Percentiles rank a stretch among this genome's conserved stretches.
phyloP scores from a whole-genome alignment of 2,329 filamentous ascomycete genomes.

The Monilinia polystroma region DNA sequence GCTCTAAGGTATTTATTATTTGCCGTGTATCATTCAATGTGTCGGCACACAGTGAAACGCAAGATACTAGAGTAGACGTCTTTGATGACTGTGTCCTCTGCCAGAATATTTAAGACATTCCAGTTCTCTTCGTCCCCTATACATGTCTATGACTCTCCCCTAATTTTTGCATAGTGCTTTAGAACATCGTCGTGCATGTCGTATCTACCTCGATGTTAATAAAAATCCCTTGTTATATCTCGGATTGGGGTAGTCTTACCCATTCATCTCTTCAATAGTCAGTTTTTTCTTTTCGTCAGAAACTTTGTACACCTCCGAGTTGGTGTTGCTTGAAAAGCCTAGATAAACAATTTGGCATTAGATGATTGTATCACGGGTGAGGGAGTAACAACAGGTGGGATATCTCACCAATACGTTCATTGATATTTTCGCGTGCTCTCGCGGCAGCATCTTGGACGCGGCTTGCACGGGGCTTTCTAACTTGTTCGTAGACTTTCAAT shows the following conservation, averaged over 20 bases:
- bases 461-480: conserved; percentile 55
- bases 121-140: neutral
- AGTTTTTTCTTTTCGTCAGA: conserved; percentile 59
- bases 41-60: neutral
- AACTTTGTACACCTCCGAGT: conserved; percentile 57
- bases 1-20: neutral
- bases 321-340: conserved; percentile 62
- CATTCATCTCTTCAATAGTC: conserved; percentile 69
- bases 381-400: neutral
- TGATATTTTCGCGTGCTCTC: conserved; percentile 60
- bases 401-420: conserved; percentile 61
- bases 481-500: conserved; percentile 51
- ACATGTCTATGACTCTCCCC: neutral
- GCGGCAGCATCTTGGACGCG: conserved; percentile 57
- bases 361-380: neutral
- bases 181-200: conserved; percentile 13
- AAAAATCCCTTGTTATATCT: neutral
- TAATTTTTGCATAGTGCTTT: conserved; percentile 5
- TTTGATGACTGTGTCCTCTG: neutral
- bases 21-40: neutral
- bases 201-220: neutral
- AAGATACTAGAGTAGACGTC: neutral
- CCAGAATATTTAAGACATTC: neutral
- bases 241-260: conserved; percentile 39
- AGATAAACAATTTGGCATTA: neutral